Base-by-base conservation (phyloP, 2,329 filamentous ascomycete genomes). In the Aspergillus phoenicis region DNA sequence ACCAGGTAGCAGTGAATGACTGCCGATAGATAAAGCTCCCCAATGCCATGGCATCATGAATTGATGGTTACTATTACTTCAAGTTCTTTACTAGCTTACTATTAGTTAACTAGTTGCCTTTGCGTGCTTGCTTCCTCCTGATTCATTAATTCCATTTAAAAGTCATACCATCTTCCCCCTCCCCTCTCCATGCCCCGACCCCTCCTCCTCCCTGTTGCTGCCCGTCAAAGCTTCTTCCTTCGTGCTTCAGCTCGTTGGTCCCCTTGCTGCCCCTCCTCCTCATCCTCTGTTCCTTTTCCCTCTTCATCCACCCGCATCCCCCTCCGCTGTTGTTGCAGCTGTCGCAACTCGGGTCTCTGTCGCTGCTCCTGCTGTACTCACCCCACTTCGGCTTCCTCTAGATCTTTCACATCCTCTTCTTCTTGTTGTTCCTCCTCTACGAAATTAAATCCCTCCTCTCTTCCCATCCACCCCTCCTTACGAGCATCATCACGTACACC, bases 301-400 rank as follows among this genome's bases (percentile, higher is more conserved):
- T 36, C 30, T 8, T 41, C 41, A 24, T 43, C 22, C 36, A 17
- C 36, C 36, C 51, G 13, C 26, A 20, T 49, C 39, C 8, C 57
- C 28, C 30, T 36, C 30, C 52, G 43, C 54, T 71, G 67, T 66
- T 64, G 60, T 41, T 71, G 69, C 64, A 64, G 65, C 52, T 70
- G 61, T 61, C 68, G 64, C 22, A 61, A 59, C 55, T 64, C 59
- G 26, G 62, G 51, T 38, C 28, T 38, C 48, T 69, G 70, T 48
- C 65, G 64, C 48, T 70, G 67, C 58, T 59, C 62, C 24, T 72
- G 70, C 60, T 71, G 69, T 60, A 38, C 60, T 17, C 66, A 72
- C 65, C 59, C 66, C 38, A 60, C 62, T 8, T 64, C 57, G 7
- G 45, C 55, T 28, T 43, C 47, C 30, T 55, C 33, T 57, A 57